Base-by-base conservation (phyloP, 352 stramenopile genomes). In the Pythium periplocum region DNA sequence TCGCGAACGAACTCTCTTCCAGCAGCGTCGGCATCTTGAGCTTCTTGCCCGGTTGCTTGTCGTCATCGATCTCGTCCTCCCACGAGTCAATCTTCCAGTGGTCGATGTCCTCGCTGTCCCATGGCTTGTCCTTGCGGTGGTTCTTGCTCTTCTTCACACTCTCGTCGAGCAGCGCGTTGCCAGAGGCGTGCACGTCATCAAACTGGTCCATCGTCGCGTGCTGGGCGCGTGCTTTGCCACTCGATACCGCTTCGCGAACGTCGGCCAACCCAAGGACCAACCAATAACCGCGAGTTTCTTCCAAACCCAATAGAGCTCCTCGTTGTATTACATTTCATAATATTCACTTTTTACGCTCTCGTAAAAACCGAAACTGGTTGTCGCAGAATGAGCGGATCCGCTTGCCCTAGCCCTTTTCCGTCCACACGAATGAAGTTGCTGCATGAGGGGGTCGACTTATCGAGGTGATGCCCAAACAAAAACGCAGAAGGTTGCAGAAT, bases 1-100 rank as follows among this genome's bases (percentile, higher is more conserved):
- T 99, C 39, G 97, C 97, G 72, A 99, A 99, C 51, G 87, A 98
- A 42, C 90, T 98, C 81, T 99, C 97, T 71, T 99, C 96, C 32
- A 99, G 76, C 55, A 99, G 85, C 26, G 83, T 78, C 10, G 76
- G 74, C 76, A 91, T 86, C 43, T 61, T 64, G 52, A 72, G 53
- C 59, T 71, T 84, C 66, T 86, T 78, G 48, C 69, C 71, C 10
- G 66, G 68, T 59, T 90, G 81, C 62, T 96, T 81, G 33, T 94
- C 87, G 46, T 96, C 73, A 33, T 98, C 59, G 26, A 85, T 37
- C 59, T 90, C 72, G 30, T 91, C 78, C 48, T 83, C 46, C 71
- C 82, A 89, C 62, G 86, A 64, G n/a, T 97, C 82, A 53, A 98
- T 87, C 68, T 98, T 98, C 97, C 97, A 99, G 76, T 99, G 97